Evolutionary conservation across 768 basidiomycete genomes (phyloP).

Genomic region (Leccinum arenicola): DNA sequence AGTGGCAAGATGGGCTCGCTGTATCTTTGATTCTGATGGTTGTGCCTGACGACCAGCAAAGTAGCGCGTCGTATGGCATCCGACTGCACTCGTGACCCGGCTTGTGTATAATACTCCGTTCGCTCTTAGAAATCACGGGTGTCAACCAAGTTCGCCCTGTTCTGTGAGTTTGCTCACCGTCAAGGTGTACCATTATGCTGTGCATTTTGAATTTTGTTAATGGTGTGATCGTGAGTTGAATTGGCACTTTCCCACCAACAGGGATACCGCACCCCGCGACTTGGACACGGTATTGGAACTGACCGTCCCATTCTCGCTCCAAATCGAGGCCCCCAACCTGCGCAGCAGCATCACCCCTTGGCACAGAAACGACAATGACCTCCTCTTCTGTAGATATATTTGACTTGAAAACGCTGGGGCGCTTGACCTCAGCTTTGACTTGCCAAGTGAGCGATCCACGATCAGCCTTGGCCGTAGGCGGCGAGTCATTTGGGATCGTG

Average conservation of each 20-base stretch:
- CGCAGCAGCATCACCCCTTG: slow-evolving; percentile 47
- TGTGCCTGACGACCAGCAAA: slow-evolving; percentile 59
- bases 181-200: slow-evolving; percentile 67
- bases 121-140: slow-evolving; percentile 50
- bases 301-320: slow-evolving; percentile 88
- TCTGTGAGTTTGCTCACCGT: slow-evolving; percentile 56
- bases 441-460: slow-evolving; percentile 78
- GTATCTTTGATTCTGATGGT: slow-evolving; percentile 41
- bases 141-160: slow-evolving; percentile 1
- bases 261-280: slow-evolving; percentile 74
- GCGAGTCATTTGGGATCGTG: slow-evolving; percentile 73
- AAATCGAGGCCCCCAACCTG: slow-evolving; percentile 78
- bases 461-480: slow-evolving; percentile 72
- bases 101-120: slow-evolving; percentile 74
- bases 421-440: slow-evolving; percentile 78
- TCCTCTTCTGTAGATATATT: slow-evolving; percentile 71
- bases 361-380: slow-evolving; percentile 70
- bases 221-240: slow-evolving; percentile 81
- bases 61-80: slow-evolving; percentile 60
- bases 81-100: slow-evolving; percentile 63
- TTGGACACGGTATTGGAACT: slow-evolving; percentile 77
- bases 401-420: slow-evolving; percentile 73
- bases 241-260: slow-evolving; percentile 78
- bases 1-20: slow-evolving; percentile 73
- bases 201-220: slow-evolving; percentile 81